Evolutionary conservation across 768 basidiomycete species (phyloP).

Genomic region (Mycena alexandri): DNA sequence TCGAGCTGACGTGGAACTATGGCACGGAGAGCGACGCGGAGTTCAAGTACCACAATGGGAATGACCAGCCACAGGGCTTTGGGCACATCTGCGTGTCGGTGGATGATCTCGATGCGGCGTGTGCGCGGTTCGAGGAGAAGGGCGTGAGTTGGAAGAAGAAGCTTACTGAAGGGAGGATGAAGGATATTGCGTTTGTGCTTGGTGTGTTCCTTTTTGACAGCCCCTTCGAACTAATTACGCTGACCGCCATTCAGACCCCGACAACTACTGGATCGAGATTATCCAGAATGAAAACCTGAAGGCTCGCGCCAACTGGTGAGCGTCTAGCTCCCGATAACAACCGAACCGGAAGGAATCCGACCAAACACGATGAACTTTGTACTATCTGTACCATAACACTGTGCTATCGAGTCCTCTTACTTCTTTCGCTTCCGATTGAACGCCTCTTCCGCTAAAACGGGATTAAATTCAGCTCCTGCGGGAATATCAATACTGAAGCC

Average conservation of each 20-base stretch:
- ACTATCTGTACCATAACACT: too few species aligned
- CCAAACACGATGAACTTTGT: too few species aligned
- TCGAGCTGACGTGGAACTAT: slow-evolving; percentile 91
- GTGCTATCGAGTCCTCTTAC: too few species aligned
- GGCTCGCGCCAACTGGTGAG: slow-evolving; percentile 1
- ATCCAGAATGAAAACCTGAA: slow-evolving; percentile 37
- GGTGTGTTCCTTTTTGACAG: too few species aligned
- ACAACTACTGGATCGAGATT: slow-evolving; percentile 64
- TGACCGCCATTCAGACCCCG: slow-evolving; percentile 62
- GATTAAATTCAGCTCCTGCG: too few species aligned
- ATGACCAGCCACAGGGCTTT: slow-evolving; percentile 86
- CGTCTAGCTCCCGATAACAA: too few species aligned
- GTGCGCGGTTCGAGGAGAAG: slow-evolving; percentile 85
- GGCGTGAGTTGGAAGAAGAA: slow-evolving; percentile 91
- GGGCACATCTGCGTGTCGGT: slow-evolving; percentile 93
- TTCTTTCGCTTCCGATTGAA: too few species aligned
- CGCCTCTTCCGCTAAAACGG: too few species aligned
- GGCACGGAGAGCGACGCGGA: slow-evolving; percentile 84
- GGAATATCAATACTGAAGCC: too few species aligned
- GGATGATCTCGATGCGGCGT: slow-evolving; percentile 85
- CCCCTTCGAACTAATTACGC: background rate
- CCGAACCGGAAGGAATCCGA: too few species aligned
- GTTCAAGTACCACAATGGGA: slow-evolving; percentile 90
- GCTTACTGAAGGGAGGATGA: slow-evolving; percentile 89
- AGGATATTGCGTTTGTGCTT: slow-evolving; percentile 83